phyloP scores from a whole-genome alignment of 441 rosid species.

The Erysimum pusillum region DNA sequence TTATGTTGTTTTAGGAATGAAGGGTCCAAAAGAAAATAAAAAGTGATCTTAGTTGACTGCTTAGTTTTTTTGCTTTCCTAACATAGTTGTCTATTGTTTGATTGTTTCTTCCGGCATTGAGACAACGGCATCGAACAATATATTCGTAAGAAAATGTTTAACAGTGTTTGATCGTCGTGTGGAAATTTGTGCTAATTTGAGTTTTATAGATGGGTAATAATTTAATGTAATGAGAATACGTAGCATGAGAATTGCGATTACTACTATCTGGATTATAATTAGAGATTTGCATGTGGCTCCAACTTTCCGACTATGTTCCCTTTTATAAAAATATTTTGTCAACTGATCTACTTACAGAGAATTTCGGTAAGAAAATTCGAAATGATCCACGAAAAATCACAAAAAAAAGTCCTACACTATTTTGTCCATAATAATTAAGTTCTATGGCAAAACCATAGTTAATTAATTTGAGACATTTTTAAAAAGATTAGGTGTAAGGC shows the following conservation, averaged over 20 bases:
- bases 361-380: too few relatives aligned
- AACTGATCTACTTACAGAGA: too few relatives aligned
- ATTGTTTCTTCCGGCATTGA: constrained; percentile 19
- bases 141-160: constrained; percentile 14
- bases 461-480: too few relatives aligned
- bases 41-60: background rate
- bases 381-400: too few relatives aligned
- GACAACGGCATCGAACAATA: background rate
- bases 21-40: background rate
- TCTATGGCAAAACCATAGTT: too few relatives aligned
- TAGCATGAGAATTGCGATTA: background rate
- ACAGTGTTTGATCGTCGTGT: constrained; percentile 19
- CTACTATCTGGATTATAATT: too few relatives aligned
- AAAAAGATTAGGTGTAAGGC: too few relatives aligned
- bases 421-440: too few relatives aligned
- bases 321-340: too few relatives aligned
- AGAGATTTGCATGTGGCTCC: too few relatives aligned
- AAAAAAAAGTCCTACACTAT: too few relatives aligned
- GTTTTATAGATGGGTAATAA: background rate
- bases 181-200: background rate
- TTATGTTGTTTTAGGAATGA: constrained; percentile 24
- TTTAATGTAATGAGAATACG: background rate
- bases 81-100: background rate
- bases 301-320: too few relatives aligned
- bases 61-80: background rate